Evolutionary conservation across 1,139 yeast genomes (phyloP), one percentile per base, ranked within the genome.

Genomic region (Citeromyces hawaiiensis): DNA sequence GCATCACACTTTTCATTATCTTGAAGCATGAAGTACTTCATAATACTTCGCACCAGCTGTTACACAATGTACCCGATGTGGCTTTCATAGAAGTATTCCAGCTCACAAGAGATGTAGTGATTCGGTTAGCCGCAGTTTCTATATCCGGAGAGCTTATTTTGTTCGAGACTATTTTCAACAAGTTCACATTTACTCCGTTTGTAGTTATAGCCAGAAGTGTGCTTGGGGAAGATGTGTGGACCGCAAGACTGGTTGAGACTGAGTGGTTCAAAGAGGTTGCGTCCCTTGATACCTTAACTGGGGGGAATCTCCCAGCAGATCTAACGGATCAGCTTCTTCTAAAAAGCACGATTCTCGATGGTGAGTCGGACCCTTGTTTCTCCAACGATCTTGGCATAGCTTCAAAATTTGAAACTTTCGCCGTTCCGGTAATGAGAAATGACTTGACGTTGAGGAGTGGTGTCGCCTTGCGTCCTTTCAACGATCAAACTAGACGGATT

Each of bases 1-100:
- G 60, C 13, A 54, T 75, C 1, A 59, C 70, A 0, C 44, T 76
- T 3, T 63, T 70, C 42, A 59, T 64, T 43, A 59, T 60, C 19
- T n/a, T 11, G 17, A 42, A n/a, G n/a, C n/a, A 42, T 34, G 37
- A 27, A 4, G 65, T 65, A 40, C 58, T 57, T 42, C 62, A 58
- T 38, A 54, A 57, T 2, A 57, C 56, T 27, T 58, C 75, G 5
- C 34, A 30, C 11, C 34, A 30, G 37, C 44, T 79, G 13, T 51
- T 65, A 9, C 80, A 76, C 48, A 79, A 80, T 48, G 64, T 80
- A 11, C 86, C 87, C 0, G 74, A 68, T 41, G 70, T 76, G 2
- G 57, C 68, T 19, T 63, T 76, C 40, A 46, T 70, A 2, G 48
- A 48, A 4, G 53, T n/a, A n/a, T n/a, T 17, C 11, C 15, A 30